These are phyloP conservation scores for Mangifera indica DNA, from an alignment of 345 rosid species.

Conservation along the genomic window DNA sequence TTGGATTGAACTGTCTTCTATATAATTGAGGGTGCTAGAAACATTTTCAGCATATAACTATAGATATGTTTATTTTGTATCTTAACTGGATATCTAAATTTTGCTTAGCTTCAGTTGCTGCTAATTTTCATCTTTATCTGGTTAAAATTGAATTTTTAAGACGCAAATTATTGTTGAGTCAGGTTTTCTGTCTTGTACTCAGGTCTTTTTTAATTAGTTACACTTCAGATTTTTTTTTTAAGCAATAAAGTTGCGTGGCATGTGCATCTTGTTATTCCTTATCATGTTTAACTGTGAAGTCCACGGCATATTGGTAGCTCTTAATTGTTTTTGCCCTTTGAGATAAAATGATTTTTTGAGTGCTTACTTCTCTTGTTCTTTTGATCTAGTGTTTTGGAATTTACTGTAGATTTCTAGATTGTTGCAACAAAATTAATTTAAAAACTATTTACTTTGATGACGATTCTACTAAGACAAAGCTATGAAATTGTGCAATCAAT, in stretches of 20 bases:
- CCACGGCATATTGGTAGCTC: neutral
- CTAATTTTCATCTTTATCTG: neutral
- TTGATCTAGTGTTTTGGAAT: neutral
- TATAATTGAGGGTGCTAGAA: neutral
- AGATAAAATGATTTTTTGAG: neutral
- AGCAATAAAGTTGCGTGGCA: neutral
- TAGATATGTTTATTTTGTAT: neutral
- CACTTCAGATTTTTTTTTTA: neutral
- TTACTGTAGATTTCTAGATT: neutral
- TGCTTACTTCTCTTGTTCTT: neutral
- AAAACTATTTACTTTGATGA: neutral
- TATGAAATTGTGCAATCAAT: neutral
- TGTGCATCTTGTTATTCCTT: neutral
- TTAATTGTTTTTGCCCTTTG: neutral
- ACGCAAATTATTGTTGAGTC: no score
- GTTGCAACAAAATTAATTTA: slow-evolving; percentile 4
- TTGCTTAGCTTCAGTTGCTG: neutral
- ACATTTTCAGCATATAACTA: neutral
- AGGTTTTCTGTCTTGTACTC: neutral
- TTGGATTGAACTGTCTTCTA: neutral
- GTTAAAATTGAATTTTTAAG: neutral
- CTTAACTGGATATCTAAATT: neutral
- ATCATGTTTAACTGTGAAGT: neutral
- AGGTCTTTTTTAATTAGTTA: neutral
- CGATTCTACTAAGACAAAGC: neutral